Conservation (phyloP, 768 basidiomycete genomes). For the Boletus sp. region DNA sequence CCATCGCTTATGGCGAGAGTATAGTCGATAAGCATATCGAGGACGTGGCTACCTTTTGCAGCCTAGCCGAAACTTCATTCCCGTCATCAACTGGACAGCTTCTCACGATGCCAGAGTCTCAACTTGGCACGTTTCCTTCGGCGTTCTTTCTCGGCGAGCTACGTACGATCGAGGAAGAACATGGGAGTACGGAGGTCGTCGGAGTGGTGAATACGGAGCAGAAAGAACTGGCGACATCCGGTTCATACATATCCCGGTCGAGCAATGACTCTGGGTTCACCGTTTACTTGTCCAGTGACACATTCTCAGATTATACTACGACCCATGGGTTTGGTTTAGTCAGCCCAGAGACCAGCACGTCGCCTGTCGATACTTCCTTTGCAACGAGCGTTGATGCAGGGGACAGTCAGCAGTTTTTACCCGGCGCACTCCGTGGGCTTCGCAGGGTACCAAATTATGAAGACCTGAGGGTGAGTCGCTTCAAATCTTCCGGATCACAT, state of each 20-base stretch:
- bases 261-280: constrained; percentile 1
- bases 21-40: not conserved
- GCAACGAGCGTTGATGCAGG: constrained; percentile 19
- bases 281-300: constrained; percentile 6
- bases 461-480: constrained; percentile 15
- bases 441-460: constrained; percentile 18
- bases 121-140: not conserved
- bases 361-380: constrained; percentile 11
- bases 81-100: not conserved
- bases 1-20: not conserved
- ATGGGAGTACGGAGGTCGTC: not conserved
- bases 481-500: too few relatives aligned
- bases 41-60: not conserved
- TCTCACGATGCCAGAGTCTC: not conserved
- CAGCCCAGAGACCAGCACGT: not conserved
- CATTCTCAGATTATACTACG: constrained; percentile 1
- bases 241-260: not conserved
- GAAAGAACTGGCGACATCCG: not conserved
- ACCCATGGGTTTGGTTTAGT: not conserved
- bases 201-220: not conserved
- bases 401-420: not conserved
- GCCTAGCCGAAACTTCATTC: not conserved
- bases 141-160: not conserved
- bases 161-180: constrained; percentile 7
- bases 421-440: constrained; percentile 4